phyloP scores from a whole-genome alignment of 305 asterid species.

The Fraxinus floribunda region DNA sequence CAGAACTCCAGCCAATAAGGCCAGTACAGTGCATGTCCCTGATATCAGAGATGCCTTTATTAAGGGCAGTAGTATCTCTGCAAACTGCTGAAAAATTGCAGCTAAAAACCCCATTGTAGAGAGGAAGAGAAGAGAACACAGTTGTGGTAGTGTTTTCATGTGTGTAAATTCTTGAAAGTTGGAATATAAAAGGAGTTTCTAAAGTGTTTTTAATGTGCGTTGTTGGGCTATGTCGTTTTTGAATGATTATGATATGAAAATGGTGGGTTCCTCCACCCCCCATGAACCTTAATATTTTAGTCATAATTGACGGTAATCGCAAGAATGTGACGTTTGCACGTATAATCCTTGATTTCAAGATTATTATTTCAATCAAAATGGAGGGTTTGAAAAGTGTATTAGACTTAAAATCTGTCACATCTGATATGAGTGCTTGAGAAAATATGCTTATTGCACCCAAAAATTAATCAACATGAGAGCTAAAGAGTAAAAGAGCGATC shows the following conservation, averaged over 20 bases:
- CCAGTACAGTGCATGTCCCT: slow-evolving; percentile 28
- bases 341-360: slow-evolving; percentile 16
- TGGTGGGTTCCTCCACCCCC: slow-evolving; percentile 39
- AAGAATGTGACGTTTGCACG: slow-evolving; percentile 16
- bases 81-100: slow-evolving; percentile 1
- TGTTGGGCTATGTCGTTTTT: slow-evolving; percentile 31
- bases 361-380: neutral
- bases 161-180: neutral
- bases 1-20: slow-evolving; percentile 38
- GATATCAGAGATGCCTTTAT: slow-evolving; percentile 26
- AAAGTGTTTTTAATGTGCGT: neutral
- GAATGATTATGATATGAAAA: slow-evolving; percentile 29
- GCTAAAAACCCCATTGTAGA: slow-evolving; percentile 32
- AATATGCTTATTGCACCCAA: neutral
- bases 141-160: neutral
- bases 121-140: slow-evolving; percentile 5
- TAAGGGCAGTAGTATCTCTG: slow-evolving; percentile 17
- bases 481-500: too few relatives aligned
- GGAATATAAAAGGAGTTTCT: neutral
- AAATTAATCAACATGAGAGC: too few relatives aligned
- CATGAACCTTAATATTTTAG: neutral
- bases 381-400: slow-evolving; percentile 1
- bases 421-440: neutral
- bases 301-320: slow-evolving; percentile 23
- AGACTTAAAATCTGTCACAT: slow-evolving; percentile 6